These are phyloP conservation scores for Dacryopinax primogenitus DNA, from an alignment of 768 basidiomycete species.

Conservation along the genomic window DNA sequence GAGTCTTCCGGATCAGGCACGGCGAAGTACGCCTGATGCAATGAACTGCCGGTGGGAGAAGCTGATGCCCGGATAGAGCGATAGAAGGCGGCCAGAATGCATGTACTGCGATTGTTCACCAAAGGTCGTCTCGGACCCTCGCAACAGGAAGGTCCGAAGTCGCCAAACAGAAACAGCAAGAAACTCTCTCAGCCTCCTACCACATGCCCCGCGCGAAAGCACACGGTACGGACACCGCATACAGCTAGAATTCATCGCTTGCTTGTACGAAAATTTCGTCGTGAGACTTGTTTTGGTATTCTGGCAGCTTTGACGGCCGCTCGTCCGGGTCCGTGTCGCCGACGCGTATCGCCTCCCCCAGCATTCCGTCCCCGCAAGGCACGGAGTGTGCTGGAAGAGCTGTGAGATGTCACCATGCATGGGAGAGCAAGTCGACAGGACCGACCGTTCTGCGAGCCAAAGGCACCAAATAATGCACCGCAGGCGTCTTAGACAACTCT, in stretches of 20 bases:
- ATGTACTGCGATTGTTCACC: background rate
- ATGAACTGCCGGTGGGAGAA: background rate
- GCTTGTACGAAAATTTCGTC: background rate
- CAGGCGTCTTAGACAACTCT: no score
- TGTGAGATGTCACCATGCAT: background rate
- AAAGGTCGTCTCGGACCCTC: no score
- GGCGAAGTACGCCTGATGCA: background rate
- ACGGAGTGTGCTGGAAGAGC: background rate
- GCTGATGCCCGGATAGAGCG: background rate
- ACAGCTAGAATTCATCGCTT: no score
- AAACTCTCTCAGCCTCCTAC: no score
- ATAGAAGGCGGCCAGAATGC: background rate
- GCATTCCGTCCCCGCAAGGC: slow-evolving; percentile 1
- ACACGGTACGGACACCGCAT: background rate
- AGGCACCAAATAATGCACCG: background rate
- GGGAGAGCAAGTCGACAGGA: no score
- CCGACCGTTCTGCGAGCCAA: no score
- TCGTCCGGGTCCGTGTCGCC: no score
- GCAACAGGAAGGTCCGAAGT: no score
- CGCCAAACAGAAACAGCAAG: no score
- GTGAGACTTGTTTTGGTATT: background rate
- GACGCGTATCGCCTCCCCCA: background rate
- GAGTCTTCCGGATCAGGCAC: background rate
- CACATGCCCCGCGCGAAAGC: background rate
- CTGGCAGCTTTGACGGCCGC: no score